A percentile compares a stretch with the other conserved stretches of the same genome.
phyloP scores from a whole-genome alignment of 2,329 filamentous ascomycete species.

The Phaeosphaeria sp. region DNA sequence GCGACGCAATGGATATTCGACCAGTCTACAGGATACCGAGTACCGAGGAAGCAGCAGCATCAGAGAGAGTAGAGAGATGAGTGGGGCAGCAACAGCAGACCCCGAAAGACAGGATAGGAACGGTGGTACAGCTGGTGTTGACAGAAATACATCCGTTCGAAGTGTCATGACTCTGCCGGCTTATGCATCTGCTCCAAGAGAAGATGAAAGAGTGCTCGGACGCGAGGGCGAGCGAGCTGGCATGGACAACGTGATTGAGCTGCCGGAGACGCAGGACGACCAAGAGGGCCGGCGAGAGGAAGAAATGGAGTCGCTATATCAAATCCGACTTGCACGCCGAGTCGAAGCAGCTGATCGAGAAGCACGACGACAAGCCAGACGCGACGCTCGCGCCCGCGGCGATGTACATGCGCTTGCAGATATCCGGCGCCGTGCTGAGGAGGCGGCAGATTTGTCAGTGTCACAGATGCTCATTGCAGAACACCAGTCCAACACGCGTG shows the following conservation, averaged over 20 bases:
- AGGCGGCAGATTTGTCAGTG: slow-evolving; percentile 48
- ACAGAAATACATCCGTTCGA: slow-evolving; percentile 83
- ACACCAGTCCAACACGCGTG: slow-evolving; percentile 60
- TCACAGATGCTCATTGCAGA: slow-evolving; percentile 61
- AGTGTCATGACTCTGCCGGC: slow-evolving; percentile 94
- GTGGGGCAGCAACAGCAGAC: slow-evolving; percentile 27
- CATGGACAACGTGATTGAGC: slow-evolving; percentile 88
- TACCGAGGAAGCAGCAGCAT: slow-evolving; percentile 28
- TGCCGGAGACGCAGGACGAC: slow-evolving; percentile 79
- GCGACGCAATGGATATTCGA: slow-evolving; percentile 41
- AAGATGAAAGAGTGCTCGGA: slow-evolving; percentile 81
- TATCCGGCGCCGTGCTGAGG: slow-evolving; percentile 58
- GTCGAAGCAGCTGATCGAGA: slow-evolving; percentile 79
- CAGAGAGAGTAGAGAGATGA: slow-evolving; percentile 39
- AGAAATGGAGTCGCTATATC: slow-evolving; percentile 92
- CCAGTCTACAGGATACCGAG: slow-evolving; percentile 42
- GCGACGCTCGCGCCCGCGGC: slow-evolving; percentile 74
- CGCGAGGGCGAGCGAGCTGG: slow-evolving; percentile 90
- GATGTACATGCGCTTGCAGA: slow-evolving; percentile 72
- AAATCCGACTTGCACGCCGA: slow-evolving; percentile 81
- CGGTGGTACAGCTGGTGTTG: slow-evolving; percentile 59
- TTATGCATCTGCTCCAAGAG: slow-evolving; percentile 75
- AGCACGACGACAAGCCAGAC: slow-evolving; percentile 70
- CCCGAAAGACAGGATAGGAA: slow-evolving; percentile 34
- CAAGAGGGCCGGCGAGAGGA: slow-evolving; percentile 80